Percentiles rank a stretch among this genome's conserved stretches.
Evolutionary conservation across 2,329 filamentous ascomycete species (phyloP).

Genomic region (Pseudogymnoascus destructans): DNA sequence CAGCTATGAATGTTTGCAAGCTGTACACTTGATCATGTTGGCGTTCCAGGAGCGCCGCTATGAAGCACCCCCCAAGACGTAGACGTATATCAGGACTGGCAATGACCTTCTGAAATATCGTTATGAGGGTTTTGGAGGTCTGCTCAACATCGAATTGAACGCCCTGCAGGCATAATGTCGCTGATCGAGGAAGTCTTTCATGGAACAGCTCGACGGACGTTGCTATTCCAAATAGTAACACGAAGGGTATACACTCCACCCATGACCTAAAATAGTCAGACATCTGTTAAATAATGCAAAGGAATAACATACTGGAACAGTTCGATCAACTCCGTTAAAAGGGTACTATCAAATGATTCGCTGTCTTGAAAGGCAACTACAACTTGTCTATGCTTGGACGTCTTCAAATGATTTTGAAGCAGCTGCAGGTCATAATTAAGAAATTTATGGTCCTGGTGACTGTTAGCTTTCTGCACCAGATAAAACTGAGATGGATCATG

Average conservation of each 20-base stretch:
- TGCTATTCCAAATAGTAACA: constrained; percentile 65
- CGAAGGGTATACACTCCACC: constrained; percentile 64
- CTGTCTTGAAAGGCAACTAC: constrained; percentile 68
- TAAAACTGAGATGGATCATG: not conserved
- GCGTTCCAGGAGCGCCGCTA: constrained; percentile 52
- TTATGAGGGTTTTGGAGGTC: constrained; percentile 57
- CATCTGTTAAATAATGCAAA: not conserved
- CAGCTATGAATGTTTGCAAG: constrained; percentile 57
- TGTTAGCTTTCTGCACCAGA: constrained; percentile 11
- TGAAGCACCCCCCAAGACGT: constrained; percentile 49
- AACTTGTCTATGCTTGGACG: constrained; percentile 43
- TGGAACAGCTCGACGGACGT: constrained; percentile 73
- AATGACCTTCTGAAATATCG: constrained; percentile 54
- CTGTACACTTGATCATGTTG: constrained; percentile 68
- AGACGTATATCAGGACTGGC: constrained; percentile 43
- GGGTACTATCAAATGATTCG: constrained; percentile 61
- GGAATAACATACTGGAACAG: constrained; percentile 47
- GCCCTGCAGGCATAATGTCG: constrained; percentile 54
- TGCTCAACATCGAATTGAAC: constrained; percentile 67
- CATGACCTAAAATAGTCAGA: constrained; percentile 37
- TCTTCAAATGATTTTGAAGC: constrained; percentile 45
- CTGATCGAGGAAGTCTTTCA: constrained; percentile 55
- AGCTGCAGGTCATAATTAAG: constrained; percentile 70
- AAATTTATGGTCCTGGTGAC: constrained; percentile 43
- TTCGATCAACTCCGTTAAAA: constrained; percentile 59